Base-by-base conservation (phyloP, 176 grass and related monocot genomes). In the Phyllostachys edulis region DNA sequence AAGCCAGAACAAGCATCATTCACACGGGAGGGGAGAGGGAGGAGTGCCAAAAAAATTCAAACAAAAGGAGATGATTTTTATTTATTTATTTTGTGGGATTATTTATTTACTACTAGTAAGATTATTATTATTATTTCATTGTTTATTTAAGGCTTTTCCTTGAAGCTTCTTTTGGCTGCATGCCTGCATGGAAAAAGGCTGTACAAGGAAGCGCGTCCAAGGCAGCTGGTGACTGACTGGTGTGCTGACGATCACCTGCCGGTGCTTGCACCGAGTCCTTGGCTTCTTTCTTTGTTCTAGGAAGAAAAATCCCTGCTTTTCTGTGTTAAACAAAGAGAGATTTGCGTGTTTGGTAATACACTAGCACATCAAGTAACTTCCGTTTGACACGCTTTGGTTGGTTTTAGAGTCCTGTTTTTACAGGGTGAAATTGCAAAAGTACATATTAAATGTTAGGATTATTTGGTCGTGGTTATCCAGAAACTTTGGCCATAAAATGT, bases 21-120 rank as follows among this genome's bases (percentile, higher is more conserved):
- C 82, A 75, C 87, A 80, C 85, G 86, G 71, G 83, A 16, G 4
- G 47, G 5, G 54, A 7, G 23, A 32, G 16, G 10, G 14, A 10
- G 37, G 52, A 32, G 82, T 37, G 77, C 61, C 69, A 0, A 75
- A 75, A 89, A 51, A 9, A 0, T 89, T 80, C 82, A 85, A 89
- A 85, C 82, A 8, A 41, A 75, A 60, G 46, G 16, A 1, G 2
- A n/a, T 4, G 5, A 23, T 12, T 49, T 63, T 47, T 27, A n/a
- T 2, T 64, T 46, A 7, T 34, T 46, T 63, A 6, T 14, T 16
- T 34, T 3, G 6, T 46, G 4, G 4, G 1, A 9, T 8, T 16
- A 9, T 38, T 40, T 52, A 9, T 51, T 51, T 18, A 2, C 14
- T 27, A 34, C 14, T 16, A 34, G 27, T 16, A 16, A 36, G 14